These are phyloP conservation scores for Trichoderma koningiopsis DNA, from an alignment of 2,329 filamentous ascomycete genomes.

Conservation along the genomic window DNA sequence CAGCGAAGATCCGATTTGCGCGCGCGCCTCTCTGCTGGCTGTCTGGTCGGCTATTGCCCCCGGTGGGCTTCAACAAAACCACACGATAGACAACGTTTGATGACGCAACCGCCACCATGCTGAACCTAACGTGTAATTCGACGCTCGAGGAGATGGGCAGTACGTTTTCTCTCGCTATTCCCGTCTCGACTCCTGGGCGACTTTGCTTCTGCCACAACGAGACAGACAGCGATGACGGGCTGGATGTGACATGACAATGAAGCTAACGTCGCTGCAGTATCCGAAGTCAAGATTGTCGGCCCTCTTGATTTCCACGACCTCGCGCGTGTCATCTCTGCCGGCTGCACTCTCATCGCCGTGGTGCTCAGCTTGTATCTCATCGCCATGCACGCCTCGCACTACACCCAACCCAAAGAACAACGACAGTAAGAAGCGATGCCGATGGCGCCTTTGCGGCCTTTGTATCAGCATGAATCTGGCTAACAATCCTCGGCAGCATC, in stretches of 20 bases:
- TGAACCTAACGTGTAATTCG: constrained; percentile 47
- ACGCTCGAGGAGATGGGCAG: constrained; percentile 49
- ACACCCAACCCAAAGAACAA: constrained; percentile 62
- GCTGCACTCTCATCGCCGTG: constrained; percentile 53
- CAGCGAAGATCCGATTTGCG: background rate
- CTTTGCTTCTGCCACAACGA: background rate
- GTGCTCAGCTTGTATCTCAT: constrained; percentile 58
- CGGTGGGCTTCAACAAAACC: constrained; percentile 1
- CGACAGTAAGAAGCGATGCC: constrained; percentile 49
- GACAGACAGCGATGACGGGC: background rate
- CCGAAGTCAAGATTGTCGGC: constrained; percentile 51
- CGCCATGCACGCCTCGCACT: constrained; percentile 61
- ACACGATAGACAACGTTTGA: background rate
- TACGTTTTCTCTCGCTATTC: constrained; percentile 33
- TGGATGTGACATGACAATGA: background rate
- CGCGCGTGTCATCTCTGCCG: constrained; percentile 54
- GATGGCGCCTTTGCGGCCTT: background rate
- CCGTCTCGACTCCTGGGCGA: background rate
- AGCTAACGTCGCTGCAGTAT: constrained; percentile 38
- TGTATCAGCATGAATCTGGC: background rate
- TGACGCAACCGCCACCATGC: constrained; percentile 23
- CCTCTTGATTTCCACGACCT: constrained; percentile 57
- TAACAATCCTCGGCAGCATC: constrained; percentile 54
- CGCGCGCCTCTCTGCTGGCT: constrained; percentile 6
- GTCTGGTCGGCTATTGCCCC: constrained; percentile 13